Evolutionary conservation across 495 filamentous ascomycete species (phyloP).

Genomic region (Xylaria flabelliformis): DNA sequence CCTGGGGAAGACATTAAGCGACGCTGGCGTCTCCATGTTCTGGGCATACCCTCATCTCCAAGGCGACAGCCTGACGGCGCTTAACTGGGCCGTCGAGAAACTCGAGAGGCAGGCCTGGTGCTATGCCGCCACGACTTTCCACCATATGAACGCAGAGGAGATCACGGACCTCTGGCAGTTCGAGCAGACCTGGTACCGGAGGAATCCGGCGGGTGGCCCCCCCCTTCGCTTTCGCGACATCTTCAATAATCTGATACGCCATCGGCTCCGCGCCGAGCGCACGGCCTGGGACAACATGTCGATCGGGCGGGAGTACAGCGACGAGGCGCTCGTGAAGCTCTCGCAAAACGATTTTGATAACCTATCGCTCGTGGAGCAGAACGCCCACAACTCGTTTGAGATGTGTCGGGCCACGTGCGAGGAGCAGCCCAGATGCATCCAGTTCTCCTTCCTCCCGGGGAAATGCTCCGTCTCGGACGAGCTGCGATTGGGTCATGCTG

Average conservation of each 20-base stretch:
- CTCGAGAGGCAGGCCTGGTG: slow-evolving; percentile 52
- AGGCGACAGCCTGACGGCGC: slow-evolving; percentile 45
- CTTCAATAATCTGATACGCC: slow-evolving; percentile 42
- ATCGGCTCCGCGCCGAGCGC: slow-evolving; percentile 32
- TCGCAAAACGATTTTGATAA: slow-evolving; percentile 35
- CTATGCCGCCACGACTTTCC: slow-evolving; percentile 50
- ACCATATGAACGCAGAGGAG: slow-evolving; percentile 51
- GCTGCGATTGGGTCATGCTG: slow-evolving; percentile 13
- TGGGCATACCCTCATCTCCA: slow-evolving; percentile 50
- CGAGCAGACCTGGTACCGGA: slow-evolving; percentile 49
- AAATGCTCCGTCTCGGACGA: slow-evolving; percentile 39
- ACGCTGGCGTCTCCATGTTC: slow-evolving; percentile 46
- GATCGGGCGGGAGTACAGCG: slow-evolving; percentile 26
- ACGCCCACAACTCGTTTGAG: slow-evolving; percentile 33
- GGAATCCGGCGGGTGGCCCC: slow-evolving; percentile 18
- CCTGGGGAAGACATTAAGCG: slow-evolving; percentile 49
- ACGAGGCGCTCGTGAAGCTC: slow-evolving; percentile 17
- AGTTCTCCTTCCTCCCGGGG: slow-evolving; percentile 43
- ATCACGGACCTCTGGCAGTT: slow-evolving; percentile 52
- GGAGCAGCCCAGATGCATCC: slow-evolving; percentile 44
- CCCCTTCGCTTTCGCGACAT: slow-evolving; percentile 38
- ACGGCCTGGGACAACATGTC: slow-evolving; percentile 42
- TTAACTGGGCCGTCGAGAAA: slow-evolving; percentile 46
- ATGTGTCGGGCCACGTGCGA: slow-evolving; percentile 44
- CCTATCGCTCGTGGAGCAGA: slow-evolving; percentile 38